Conservation (phyloP, 169 alveolate genomes). For the Plasmodium yoelii region DNA sequence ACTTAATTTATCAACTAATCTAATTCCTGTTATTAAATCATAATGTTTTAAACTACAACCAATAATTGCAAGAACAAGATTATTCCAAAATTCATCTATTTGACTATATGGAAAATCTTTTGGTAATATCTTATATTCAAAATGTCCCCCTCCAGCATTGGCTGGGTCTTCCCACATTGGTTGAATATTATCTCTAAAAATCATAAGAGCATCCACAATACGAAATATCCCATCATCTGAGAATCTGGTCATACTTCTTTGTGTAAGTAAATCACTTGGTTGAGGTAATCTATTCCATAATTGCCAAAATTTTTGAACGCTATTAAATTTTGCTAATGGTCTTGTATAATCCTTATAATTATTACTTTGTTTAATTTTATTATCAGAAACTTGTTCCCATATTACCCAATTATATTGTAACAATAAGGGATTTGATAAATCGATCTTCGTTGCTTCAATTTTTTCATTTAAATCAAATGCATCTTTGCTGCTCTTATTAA, state of each 20-base stretch:
- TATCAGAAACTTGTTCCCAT: slow-evolving; percentile 88
- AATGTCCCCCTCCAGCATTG: slow-evolving; percentile 89
- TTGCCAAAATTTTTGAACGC: slow-evolving; percentile 88
- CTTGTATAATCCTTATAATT: slow-evolving; percentile 89
- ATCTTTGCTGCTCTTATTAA: slow-evolving; percentile 55
- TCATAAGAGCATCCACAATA: slow-evolving; percentile 86
- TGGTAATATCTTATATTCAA: slow-evolving; percentile 87
- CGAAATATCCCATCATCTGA: slow-evolving; percentile 84
- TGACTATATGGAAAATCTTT: slow-evolving; percentile 81
- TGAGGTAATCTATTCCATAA: slow-evolving; percentile 87
- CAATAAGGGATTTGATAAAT: slow-evolving; percentile 77
- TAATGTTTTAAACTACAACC: slow-evolving; percentile 85
- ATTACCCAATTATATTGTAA: slow-evolving; percentile 89
- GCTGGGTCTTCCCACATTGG: slow-evolving; percentile 92
- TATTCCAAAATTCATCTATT: slow-evolving; percentile 89
- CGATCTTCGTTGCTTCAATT: slow-evolving; percentile 67
- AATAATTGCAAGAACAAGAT: slow-evolving; percentile 86
- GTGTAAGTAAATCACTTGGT: slow-evolving; percentile 85
- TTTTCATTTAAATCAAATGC: slow-evolving; percentile 64
- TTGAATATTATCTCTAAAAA: slow-evolving; percentile 87
- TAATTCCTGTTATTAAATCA: slow-evolving; percentile 85
- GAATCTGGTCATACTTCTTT: slow-evolving; percentile 78
- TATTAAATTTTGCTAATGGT: slow-evolving; percentile 88
- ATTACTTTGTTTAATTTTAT: slow-evolving; percentile 79
- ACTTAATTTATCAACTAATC: slow-evolving; percentile 83